Conservation (phyloP, 2,329 filamentous ascomycete species). For the Pyrenophora tritici-repentis region DNA sequence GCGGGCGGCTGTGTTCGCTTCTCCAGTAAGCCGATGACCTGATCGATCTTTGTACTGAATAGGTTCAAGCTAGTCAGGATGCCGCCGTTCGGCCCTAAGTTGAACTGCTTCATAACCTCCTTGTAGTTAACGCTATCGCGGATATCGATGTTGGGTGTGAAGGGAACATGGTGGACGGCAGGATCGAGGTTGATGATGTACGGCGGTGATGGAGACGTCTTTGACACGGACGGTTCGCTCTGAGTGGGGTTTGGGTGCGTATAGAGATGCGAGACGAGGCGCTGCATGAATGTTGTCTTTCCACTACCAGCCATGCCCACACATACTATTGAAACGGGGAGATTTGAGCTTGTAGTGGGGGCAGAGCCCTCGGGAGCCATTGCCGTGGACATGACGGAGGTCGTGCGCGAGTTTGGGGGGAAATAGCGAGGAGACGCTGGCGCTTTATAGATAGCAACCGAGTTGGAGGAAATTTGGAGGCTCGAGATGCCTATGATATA, state of each 20-base stretch:
- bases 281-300: conserved; percentile 99
- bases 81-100: conserved; percentile 93
- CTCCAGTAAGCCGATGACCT: conserved; percentile 86
- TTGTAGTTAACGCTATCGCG: conserved; percentile 99
- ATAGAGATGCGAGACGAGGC: conserved; percentile 93
- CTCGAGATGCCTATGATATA: too few relatives aligned
- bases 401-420: conserved; percentile 1
- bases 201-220: conserved; percentile 60
- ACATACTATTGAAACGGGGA: conserved; percentile 82
- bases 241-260: conserved; percentile 63
- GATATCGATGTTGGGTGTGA: conserved; percentile 98
- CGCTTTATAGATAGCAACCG: background rate
- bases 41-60: conserved; percentile 97
- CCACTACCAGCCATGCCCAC: conserved; percentile 98
- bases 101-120: conserved; percentile 99
- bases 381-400: conserved; percentile 51
- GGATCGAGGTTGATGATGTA: conserved; percentile 98
- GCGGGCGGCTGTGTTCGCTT: conserved; percentile 72
- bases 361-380: conserved; percentile 22
- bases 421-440: too few relatives aligned
- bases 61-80: conserved; percentile 95
- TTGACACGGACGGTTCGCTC: conserved; percentile 36
- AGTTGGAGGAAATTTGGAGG: background rate
- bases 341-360: conserved; percentile 15
- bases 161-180: conserved; percentile 89